Base-by-base conservation (phyloP, 139 green algal species). In the Micractinium conductrix region DNA sequence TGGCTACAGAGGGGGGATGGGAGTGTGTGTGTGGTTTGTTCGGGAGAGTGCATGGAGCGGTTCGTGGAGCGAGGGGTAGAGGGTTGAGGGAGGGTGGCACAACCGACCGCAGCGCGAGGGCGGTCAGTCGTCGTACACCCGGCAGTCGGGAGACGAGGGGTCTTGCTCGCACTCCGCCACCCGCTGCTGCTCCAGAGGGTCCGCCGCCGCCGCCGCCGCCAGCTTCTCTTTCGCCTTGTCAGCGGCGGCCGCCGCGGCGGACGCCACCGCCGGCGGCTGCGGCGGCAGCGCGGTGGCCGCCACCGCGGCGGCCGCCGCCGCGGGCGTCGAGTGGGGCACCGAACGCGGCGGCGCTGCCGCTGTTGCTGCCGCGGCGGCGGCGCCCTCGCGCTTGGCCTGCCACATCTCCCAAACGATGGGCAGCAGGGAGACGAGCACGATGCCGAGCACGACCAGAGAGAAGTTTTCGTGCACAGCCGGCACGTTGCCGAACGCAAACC, bases 381-480 rank as follows among this genome's bases (percentile, higher is more conserved):
- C 81, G 10, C 62, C 80, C 78, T 85, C 79, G 30, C 76, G 50
- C 28, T 44, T 22, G 8, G 86, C 80, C 1, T 33, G 16, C 35
- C 44, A 80, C 62, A 98, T 69, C 89, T 98, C 95, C 42, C 92
- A 83, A 9, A 95, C 42, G 22, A 98, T 86, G 12, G 95, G 95
- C 76, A 98, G 55, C 26, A 98, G 86, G 0, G 88, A 95, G 35
- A 98, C 80, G 1, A 86, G 88, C 70, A 99, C 92, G 82, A 99
- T 98, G 63, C 74, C 95, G 44, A 98, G 89, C 44, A 99, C 92
- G 16, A 97, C 92, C 12, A 97, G 78, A 9, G 92, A 94, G 91
- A 98, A 98, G 91, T 99, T 98, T 37, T 97, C 88, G 84, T 97
- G 91, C 68, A 98, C 95, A 33, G 94, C 91, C 0, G 96, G 96